phyloP scores from a whole-genome alignment of 768 basidiomycete species.

The Macrolepiota fuliginosa region DNA sequence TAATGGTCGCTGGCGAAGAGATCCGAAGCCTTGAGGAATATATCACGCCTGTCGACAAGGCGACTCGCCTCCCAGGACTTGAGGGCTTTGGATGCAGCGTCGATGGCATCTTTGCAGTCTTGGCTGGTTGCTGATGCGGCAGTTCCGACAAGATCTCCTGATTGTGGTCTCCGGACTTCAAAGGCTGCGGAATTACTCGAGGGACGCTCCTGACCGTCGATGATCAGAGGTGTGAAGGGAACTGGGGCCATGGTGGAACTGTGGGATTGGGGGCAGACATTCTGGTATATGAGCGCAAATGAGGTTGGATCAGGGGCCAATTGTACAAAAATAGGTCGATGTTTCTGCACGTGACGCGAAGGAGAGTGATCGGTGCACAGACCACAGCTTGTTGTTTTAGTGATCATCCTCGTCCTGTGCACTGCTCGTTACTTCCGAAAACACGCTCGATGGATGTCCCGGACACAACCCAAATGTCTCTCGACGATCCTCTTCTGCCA shows the following conservation, averaged over 20 bases:
- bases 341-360: constrained; percentile 9
- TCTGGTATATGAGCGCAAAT: background rate
- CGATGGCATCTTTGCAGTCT: constrained; percentile 44
- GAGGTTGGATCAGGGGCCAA: background rate
- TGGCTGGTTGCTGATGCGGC: constrained; percentile 43
- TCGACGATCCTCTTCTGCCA: constrained; percentile 6
- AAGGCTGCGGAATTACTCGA: constrained; percentile 38
- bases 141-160: constrained; percentile 39
- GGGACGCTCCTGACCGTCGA: constrained; percentile 35
- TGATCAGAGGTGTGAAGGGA: constrained; percentile 35
- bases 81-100: constrained; percentile 45
- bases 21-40: constrained; percentile 48
- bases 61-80: constrained; percentile 42
- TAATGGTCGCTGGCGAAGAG: constrained; percentile 42
- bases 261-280: background rate
- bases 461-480: background rate
- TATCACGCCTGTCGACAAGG: constrained; percentile 34
- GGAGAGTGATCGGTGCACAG: constrained; percentile 32
- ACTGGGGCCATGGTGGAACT: background rate
- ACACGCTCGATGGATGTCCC: constrained; percentile 15
- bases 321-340: background rate
- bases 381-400: constrained; percentile 20
- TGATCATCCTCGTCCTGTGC: constrained; percentile 17
- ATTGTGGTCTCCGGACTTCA: constrained; percentile 42
- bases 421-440: constrained; percentile 13